phyloP scores from a whole-genome alignment of 768 basidiomycete genomes.

The Saitozyma sp. region DNA sequence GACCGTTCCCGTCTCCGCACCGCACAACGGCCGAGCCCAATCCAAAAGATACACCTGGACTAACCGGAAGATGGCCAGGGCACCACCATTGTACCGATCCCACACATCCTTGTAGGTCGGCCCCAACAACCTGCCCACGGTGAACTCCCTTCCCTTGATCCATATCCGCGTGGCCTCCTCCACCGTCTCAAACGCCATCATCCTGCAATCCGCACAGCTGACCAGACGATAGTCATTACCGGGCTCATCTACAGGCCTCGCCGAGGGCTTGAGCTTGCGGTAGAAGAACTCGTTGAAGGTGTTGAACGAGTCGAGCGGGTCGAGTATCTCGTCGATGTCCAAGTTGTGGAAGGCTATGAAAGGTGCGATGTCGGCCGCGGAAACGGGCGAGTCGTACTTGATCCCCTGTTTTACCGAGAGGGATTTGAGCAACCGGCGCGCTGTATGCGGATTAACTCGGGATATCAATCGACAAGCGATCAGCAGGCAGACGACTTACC shows the following conservation, averaged over 20 bases:
- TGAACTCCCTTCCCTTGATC: constrained; percentile 97
- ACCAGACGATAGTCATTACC: constrained; percentile 77
- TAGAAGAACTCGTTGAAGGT: constrained; percentile 89
- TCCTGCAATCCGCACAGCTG: constrained; percentile 90
- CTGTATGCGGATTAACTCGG: constrained; percentile 52
- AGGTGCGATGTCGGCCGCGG: constrained; percentile 74
- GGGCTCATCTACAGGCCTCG: constrained; percentile 71
- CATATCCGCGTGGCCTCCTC: constrained; percentile 82
- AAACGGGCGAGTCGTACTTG: constrained; percentile 87
- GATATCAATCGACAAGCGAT: not conserved
- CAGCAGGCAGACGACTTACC: constrained; percentile 57
- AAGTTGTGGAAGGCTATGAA: constrained; percentile 91
- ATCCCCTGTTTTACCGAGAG: constrained; percentile 88
- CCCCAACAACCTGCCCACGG: constrained; percentile 74
- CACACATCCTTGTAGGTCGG: constrained; percentile 70
- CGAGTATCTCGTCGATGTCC: constrained; percentile 74
- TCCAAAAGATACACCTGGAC: constrained; percentile 8
- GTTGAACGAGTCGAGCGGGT: constrained; percentile 80
- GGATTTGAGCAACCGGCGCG: constrained; percentile 79
- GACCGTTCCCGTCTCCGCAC: not conserved
- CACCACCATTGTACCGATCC: constrained; percentile 73
- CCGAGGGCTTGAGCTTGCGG: constrained; percentile 80
- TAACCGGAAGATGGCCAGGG: constrained; percentile 77
- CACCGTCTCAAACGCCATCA: constrained; percentile 89
- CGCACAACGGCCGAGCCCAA: not conserved